Percentiles rank a stretch among this genome's conserved stretches.
These are phyloP conservation scores for Rosa lucieae DNA, from an alignment of 306 rosid genomes.

Conservation along the genomic window DNA sequence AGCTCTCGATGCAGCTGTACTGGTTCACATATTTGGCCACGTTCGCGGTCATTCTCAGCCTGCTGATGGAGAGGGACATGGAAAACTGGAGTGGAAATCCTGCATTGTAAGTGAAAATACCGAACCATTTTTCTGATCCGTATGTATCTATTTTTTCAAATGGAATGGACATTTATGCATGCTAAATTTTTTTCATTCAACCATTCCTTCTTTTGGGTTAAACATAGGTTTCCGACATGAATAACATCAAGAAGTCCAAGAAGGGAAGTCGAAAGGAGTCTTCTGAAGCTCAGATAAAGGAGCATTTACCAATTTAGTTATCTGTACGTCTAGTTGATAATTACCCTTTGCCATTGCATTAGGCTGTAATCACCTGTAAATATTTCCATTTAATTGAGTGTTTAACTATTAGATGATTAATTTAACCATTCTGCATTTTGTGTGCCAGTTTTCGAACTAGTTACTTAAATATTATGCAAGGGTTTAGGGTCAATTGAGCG, in stretches of 20 bases:
- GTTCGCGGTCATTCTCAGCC: constrained; percentile 57
- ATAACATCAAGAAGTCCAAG: constrained; percentile 49
- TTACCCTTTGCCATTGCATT: constrained; percentile 1
- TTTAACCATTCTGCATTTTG: background rate
- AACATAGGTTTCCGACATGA: constrained; percentile 57
- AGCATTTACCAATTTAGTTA: constrained; percentile 15
- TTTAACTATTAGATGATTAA: background rate
- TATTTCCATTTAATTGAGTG: constrained; percentile 8
- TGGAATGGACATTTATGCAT: background rate
- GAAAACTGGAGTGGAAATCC: constrained; percentile 71
- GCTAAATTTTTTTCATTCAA: constrained; percentile 5
- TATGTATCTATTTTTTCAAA: background rate
- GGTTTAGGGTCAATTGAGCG: background rate
- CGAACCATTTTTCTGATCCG: background rate
- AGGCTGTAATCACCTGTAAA: constrained; percentile 21
- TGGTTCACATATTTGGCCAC: constrained; percentile 78
- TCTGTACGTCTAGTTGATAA: background rate
- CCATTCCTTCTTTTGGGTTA: background rate
- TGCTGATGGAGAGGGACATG: constrained; percentile 35
- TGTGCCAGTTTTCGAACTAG: background rate
- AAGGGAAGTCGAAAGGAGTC: constrained; percentile 22
- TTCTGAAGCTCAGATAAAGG: constrained; percentile 21
- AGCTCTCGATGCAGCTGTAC: constrained; percentile 90
- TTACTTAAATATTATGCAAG: background rate
- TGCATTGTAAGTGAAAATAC: constrained; percentile 58